These are phyloP conservation scores for Sugiyamaella paludigena DNA, from an alignment of 1,139 yeast genomes.

Conservation along the genomic window DNA sequence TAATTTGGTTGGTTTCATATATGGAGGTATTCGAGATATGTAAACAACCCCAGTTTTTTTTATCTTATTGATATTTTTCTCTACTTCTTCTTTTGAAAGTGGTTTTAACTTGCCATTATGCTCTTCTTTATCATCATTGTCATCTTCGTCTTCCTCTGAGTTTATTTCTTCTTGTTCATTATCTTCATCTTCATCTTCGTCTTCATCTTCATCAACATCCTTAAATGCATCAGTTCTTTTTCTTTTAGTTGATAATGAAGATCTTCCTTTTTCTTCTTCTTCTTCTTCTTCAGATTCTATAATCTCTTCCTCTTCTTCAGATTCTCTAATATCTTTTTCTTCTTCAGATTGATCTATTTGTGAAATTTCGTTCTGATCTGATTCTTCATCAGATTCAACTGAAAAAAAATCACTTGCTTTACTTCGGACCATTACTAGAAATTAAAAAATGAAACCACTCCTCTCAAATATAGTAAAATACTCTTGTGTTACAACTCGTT, in stretches of 20 bases:
- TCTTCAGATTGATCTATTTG: slow-evolving; percentile 1
- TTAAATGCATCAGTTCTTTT: slow-evolving; percentile 10
- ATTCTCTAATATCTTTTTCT: slow-evolving; percentile 13
- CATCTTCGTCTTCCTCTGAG: slow-evolving; percentile 10
- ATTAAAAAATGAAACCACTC: background rate
- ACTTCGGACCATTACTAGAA: slow-evolving; percentile 14
- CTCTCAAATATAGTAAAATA: too few species aligned
- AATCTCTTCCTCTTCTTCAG: slow-evolving; percentile 18
- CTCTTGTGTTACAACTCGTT: too few species aligned
- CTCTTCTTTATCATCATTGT: slow-evolving; percentile 13
- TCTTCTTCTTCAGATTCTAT: slow-evolving; percentile 14
- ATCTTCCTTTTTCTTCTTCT: slow-evolving; percentile 13
- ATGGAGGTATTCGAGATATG: slow-evolving; percentile 88
- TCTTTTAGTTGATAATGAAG: slow-evolving; percentile 12
- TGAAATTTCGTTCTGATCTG: slow-evolving; percentile 1
- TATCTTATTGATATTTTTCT: slow-evolving; percentile 40
- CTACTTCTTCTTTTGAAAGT: slow-evolving; percentile 34
- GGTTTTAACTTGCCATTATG: slow-evolving; percentile 29
- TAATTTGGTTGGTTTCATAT: slow-evolving; percentile 91
- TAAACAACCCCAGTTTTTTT: slow-evolving; percentile 89
- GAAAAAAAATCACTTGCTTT: slow-evolving; percentile 25
- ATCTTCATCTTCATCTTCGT: slow-evolving; percentile 16
- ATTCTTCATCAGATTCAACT: slow-evolving; percentile 17
- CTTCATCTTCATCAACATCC: slow-evolving; percentile 20
- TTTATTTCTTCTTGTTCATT: slow-evolving; percentile 12